These are phyloP conservation scores for Tuber brumale DNA, from an alignment of 495 filamentous ascomycete species.

Conservation along the genomic window DNA sequence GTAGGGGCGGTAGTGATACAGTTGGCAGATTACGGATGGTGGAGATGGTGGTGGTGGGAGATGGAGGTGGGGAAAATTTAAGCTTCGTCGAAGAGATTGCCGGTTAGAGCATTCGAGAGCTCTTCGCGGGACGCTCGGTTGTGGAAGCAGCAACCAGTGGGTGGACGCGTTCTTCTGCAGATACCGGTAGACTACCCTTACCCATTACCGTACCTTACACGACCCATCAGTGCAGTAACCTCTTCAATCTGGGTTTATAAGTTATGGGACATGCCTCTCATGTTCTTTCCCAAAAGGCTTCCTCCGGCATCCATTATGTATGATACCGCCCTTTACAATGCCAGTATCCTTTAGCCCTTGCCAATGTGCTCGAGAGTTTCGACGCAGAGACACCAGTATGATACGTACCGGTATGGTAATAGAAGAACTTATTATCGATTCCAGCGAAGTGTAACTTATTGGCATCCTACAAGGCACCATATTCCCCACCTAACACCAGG, in stretches of 20 bases:
- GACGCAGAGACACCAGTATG: too few relatives aligned
- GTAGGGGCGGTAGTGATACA: constrained; percentile 42
- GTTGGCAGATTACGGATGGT: constrained; percentile 11
- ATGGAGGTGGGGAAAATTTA: constrained; percentile 26
- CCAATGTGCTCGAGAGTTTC: too few relatives aligned
- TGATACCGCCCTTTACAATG: neutral
- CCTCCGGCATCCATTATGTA: neutral
- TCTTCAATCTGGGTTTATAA: neutral
- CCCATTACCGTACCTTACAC: too few relatives aligned
- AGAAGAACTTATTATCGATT: too few relatives aligned
- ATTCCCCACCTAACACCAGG: neutral
- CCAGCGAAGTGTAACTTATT: too few relatives aligned
- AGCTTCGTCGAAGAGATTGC: neutral
- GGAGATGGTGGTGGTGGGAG: constrained; percentile 43
- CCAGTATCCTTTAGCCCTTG: neutral
- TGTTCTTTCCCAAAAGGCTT: neutral
- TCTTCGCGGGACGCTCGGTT: neutral
- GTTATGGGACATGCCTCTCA: neutral
- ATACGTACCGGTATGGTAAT: too few relatives aligned
- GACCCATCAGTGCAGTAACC: neutral
- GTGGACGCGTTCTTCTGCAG: neutral
- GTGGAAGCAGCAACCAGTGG: neutral
- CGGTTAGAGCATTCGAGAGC: neutral
- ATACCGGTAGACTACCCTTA: neutral
- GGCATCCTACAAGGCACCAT: too few relatives aligned